Conservation (phyloP, 768 basidiomycete genomes). For the Fomitopsis serialis region DNA sequence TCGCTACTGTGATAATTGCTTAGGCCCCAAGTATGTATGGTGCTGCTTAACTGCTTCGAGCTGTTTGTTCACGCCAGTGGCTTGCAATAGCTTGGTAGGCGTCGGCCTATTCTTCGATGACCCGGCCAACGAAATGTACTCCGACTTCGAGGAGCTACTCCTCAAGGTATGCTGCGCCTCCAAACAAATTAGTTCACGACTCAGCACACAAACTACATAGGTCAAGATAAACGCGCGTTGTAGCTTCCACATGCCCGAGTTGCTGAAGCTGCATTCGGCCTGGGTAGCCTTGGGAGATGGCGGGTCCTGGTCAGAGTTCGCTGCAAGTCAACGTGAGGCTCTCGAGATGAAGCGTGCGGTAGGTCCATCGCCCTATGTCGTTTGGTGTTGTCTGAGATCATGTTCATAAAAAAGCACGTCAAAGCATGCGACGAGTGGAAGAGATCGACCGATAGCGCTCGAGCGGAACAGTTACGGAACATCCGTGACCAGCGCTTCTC, state of each 20-base stretch:
- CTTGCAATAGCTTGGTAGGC: not conserved
- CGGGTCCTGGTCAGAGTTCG: not conserved
- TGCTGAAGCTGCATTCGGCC: not conserved
- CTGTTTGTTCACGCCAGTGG: not conserved
- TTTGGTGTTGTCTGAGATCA: no score
- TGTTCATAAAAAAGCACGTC: not conserved
- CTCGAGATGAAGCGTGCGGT: not conserved
- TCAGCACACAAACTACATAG: no score
- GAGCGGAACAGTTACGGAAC: no score
- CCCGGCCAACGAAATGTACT: not conserved
- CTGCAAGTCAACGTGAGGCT: not conserved
- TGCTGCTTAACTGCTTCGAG: not conserved
- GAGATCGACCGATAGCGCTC: no score
- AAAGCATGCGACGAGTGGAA: not conserved
- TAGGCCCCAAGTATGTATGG: not conserved
- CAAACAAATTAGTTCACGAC: not conserved
- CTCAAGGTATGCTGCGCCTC: not conserved
- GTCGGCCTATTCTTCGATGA: not conserved
- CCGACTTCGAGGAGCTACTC: not conserved
- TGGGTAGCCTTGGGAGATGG: not conserved
- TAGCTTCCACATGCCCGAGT: not conserved
- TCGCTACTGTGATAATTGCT: conserved; percentile 12
- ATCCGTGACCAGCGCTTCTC: no score
- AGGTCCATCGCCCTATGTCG: not conserved
- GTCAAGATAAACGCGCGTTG: not conserved